A percentile compares a stretch with the other conserved stretches of the same genome.
phyloP scores from a whole-genome alignment of 768 basidiomycete genomes.

The Saitozyma podzolica region DNA sequence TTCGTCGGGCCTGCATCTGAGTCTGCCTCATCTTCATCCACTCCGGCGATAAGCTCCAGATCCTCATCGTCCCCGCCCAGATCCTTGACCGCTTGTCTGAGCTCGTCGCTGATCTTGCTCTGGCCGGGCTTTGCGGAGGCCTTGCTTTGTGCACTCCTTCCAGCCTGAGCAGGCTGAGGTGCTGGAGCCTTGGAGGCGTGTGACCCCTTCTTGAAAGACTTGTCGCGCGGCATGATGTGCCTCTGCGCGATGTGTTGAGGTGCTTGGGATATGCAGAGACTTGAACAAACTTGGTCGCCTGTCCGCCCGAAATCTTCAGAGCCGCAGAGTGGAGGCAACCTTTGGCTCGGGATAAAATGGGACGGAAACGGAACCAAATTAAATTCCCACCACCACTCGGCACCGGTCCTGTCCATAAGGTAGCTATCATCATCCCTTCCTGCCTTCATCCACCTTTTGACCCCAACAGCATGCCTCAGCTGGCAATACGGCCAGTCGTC shows the following conservation, averaged over 20 bases:
- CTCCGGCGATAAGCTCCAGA: conserved; percentile 42
- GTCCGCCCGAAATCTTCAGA: too few species aligned
- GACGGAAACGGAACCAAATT: too few species aligned
- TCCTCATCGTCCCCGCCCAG: conserved; percentile 52
- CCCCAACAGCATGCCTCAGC: neutral
- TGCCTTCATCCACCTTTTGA: too few species aligned
- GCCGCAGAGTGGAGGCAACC: too few species aligned
- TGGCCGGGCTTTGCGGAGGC: conserved; percentile 3
- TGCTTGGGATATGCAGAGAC: too few species aligned
- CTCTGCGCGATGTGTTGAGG: too few species aligned
- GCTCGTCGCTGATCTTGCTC: conserved; percentile 27
- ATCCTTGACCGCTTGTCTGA: conserved; percentile 46
- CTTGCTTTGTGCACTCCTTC: neutral
- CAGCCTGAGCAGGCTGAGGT: neutral
- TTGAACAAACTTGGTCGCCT: too few species aligned
- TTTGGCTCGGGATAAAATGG: too few species aligned
- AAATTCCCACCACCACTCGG: too few species aligned
- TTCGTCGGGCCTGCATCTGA: conserved; percentile 9
- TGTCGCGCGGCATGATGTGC: neutral
- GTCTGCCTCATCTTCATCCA: conserved; percentile 44
- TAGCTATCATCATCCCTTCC: too few species aligned
- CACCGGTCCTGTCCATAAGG: too few species aligned
- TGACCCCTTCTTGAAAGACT: neutral
- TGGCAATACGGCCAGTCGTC: conserved; percentile 44
- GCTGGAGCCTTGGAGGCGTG: neutral